A percentile compares a stretch with the other conserved stretches of the same genome.
Conservation (phyloP, 345 rosid species). For the Kandelia obovata region DNA sequence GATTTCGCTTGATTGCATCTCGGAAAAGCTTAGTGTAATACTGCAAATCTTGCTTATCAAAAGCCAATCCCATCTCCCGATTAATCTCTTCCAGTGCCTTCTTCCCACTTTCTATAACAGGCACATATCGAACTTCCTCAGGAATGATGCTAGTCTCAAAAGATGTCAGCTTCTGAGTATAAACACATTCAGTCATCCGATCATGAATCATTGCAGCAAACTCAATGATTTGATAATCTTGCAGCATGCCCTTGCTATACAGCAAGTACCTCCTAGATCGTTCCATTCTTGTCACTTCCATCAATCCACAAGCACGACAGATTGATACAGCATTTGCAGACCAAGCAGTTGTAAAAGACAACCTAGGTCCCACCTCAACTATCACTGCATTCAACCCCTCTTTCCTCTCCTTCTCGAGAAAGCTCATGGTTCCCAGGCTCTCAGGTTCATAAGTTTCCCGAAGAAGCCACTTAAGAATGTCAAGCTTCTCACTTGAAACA, state of each 20-base stretch:
- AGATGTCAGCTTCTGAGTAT: constrained; percentile 51
- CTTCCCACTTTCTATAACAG: constrained; percentile 84
- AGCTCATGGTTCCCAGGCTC: constrained; percentile 66
- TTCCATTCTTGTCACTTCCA: constrained; percentile 74
- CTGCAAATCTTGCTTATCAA: constrained; percentile 92
- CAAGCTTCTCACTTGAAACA: constrained; percentile 48
- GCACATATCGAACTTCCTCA: constrained; percentile 64
- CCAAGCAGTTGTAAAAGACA: constrained; percentile 96
- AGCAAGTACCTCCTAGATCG: constrained; percentile 81
- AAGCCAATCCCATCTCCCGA: constrained; percentile 86
- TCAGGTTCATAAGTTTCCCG: constrained; percentile 91
- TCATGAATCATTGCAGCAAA: constrained; percentile 86
- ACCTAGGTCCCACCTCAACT: constrained; percentile 81
- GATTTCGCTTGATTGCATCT: constrained; percentile 74
- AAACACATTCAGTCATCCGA: constrained; percentile 86
- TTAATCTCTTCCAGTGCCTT: constrained; percentile 85
- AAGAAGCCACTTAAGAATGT: constrained; percentile 72
- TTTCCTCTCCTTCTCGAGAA: constrained; percentile 69
- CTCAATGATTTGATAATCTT: constrained; percentile 49
- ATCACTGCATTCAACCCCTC: constrained; percentile 54
- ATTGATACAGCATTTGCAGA: constrained; percentile 88
- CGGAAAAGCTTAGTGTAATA: constrained; percentile 70
- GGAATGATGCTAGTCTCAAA: constrained; percentile 67
- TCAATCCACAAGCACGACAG: constrained; percentile 71
- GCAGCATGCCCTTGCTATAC: constrained; percentile 52